phyloP scores from a whole-genome alignment of 2,329 filamentous ascomycete species.

The Chaetomiaceae sp. region DNA sequence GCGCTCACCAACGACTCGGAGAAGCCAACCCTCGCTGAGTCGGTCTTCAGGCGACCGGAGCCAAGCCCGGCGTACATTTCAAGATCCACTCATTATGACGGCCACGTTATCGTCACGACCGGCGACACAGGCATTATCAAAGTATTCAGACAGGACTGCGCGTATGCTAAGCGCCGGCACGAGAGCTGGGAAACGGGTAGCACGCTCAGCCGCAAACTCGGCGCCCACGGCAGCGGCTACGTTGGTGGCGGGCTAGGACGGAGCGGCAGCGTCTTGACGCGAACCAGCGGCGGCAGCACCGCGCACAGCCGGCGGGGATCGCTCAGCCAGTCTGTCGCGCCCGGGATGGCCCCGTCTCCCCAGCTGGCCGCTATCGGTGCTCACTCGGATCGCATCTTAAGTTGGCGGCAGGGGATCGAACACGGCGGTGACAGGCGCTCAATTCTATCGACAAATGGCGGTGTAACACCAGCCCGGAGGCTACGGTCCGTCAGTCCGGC shows the following conservation, averaged over 20 bases:
- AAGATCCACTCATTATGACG: conserved; percentile 69
- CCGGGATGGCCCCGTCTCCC: conserved; percentile 24
- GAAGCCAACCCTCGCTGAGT: conserved; percentile 26
- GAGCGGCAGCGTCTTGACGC: conserved; percentile 53
- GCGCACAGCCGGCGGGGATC: conserved; percentile 52
- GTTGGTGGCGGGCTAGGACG: conserved; percentile 56
- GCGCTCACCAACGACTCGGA: conserved; percentile 36
- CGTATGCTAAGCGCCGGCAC: conserved; percentile 69
- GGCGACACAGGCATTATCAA: conserved; percentile 88
- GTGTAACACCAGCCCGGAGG: conserved; percentile 39
- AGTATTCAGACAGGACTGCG: conserved; percentile 92
- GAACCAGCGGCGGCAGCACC: conserved; percentile 47
- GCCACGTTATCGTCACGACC: conserved; percentile 88
- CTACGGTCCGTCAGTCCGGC: conserved; percentile 54
- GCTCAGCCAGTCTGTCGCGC: conserved; percentile 38
- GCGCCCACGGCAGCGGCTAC: conserved; percentile 54
- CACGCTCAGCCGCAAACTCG: conserved; percentile 66
- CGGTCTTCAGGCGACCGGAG: conserved; percentile 46
- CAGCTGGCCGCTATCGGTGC: conserved; percentile 31
- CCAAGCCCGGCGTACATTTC: conserved; percentile 74
- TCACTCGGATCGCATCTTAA: conserved; percentile 71
- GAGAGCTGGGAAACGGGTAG: conserved; percentile 76
- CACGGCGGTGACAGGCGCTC: conserved; percentile 35
- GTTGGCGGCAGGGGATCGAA: conserved; percentile 72
- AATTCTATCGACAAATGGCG: conserved; percentile 33